Conservation (phyloP, 2,329 filamentous ascomycete genomes). For the Aureobasidium sp. region DNA sequence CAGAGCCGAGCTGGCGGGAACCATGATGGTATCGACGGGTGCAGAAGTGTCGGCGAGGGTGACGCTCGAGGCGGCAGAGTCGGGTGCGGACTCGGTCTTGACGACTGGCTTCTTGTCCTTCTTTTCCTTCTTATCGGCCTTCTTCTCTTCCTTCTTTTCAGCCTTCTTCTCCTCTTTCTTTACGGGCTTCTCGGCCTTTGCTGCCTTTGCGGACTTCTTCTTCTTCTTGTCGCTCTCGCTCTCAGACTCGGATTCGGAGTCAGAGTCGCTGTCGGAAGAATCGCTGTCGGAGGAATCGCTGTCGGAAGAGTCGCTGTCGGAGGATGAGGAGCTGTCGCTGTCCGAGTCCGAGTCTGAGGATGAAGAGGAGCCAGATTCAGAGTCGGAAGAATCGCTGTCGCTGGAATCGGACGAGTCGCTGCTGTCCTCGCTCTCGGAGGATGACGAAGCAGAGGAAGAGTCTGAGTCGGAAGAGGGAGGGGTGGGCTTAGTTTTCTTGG, state of each 20-base stretch:
- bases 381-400: slow-evolving; percentile 19
- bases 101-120: neutral
- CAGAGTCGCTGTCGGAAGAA: neutral
- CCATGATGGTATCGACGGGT: slow-evolving; percentile 19
- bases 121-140: slow-evolving; percentile 14
- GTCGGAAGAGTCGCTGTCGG: neutral
- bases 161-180: neutral
- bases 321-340: slow-evolving; percentile 18
- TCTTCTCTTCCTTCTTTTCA: slow-evolving; percentile 18
- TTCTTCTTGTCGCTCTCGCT: slow-evolving; percentile 8
- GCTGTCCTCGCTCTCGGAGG: slow-evolving; percentile 16
- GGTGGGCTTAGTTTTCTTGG: slow-evolving; percentile 18
- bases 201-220: slow-evolving; percentile 1
- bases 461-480: slow-evolving; percentile 18
- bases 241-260: neutral
- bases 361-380: slow-evolving; percentile 24
- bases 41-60: slow-evolving; percentile 21
- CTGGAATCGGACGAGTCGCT: slow-evolving; percentile 17
- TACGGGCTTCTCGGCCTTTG: slow-evolving; percentile 14
- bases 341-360: slow-evolving; percentile 21
- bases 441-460: slow-evolving; percentile 16
- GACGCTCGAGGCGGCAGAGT: slow-evolving; percentile 39
- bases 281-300: neutral
- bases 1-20: slow-evolving; percentile 25
- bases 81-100: slow-evolving; percentile 26